A percentile compares a stretch with the other conserved stretches of the same genome.
Conservation (phyloP, 345 rosid species). For the Euphorbia peplus region DNA sequence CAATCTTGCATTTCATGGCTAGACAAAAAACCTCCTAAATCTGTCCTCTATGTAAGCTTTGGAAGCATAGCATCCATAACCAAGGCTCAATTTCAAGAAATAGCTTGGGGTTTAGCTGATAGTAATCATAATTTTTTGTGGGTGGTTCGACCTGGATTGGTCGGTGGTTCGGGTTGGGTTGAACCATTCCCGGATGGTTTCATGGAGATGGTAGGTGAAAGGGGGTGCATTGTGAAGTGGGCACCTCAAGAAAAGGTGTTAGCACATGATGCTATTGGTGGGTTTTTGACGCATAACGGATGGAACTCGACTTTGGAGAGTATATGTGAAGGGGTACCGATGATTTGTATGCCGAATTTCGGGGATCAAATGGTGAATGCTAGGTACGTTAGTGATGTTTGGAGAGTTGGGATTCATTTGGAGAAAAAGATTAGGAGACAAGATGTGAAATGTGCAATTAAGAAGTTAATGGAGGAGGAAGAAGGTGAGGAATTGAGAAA, state of each 20-base stretch:
- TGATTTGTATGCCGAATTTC: conserved; percentile 11
- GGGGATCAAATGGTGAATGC: conserved; percentile 10
- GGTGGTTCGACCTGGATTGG: conserved; percentile 1
- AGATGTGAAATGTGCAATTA: conserved; percentile 39
- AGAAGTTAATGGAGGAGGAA: conserved; percentile 21
- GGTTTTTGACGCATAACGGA: conserved; percentile 1
- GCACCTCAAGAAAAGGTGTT: neutral
- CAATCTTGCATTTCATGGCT: conserved; percentile 43
- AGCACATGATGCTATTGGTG: neutral
- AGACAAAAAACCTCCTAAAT: conserved; percentile 27
- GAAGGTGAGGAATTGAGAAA: conserved; percentile 41
- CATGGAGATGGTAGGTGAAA: neutral
- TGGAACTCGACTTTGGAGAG: conserved; percentile 20
- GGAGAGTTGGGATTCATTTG: conserved; percentile 8
- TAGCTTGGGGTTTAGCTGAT: conserved; percentile 6
- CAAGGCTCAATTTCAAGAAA: neutral
- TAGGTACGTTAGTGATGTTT: conserved; percentile 2
- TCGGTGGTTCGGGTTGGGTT: neutral
- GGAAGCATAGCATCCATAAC: conserved; percentile 27
- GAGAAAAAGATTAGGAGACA: conserved; percentile 35
- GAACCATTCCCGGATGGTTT: conserved; percentile 6
- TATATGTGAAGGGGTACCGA: conserved; percentile 14
- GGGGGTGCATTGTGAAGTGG: neutral
- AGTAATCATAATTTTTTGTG: neutral
- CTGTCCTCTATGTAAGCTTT: conserved; percentile 43